phyloP scores from a whole-genome alignment of 208 protist species.

The Trypanosomatidae sp. region DNA sequence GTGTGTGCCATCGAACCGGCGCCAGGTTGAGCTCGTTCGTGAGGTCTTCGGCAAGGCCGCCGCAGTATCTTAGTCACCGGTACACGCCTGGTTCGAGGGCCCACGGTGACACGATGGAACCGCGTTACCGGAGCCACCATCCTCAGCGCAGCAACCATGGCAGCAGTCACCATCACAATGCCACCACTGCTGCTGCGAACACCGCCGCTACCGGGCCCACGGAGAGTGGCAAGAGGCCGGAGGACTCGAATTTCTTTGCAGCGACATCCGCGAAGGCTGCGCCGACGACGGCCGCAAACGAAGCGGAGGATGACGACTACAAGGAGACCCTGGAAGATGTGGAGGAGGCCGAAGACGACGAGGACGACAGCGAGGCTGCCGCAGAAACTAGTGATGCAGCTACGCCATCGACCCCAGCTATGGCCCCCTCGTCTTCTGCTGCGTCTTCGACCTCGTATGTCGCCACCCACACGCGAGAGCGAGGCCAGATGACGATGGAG shows the following conservation, averaged over 20 bases:
- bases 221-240: conserved; percentile 2
- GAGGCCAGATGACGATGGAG: conserved; percentile 18
- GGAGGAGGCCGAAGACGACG: conserved; percentile 24
- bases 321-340: conserved; percentile 25
- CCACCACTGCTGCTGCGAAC: neutral
- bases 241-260: neutral
- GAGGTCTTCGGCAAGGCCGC: neutral
- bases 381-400: neutral
- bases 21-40: neutral
- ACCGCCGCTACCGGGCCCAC: neutral
- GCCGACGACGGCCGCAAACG: neutral
- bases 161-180: neutral
- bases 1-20: neutral
- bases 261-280: conserved; percentile 8
- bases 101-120: neutral
- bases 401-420: neutral
- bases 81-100: neutral
- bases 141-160: neutral
- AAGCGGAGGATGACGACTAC: conserved; percentile 24
- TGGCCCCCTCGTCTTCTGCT: neutral
- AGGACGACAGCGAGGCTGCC: conserved; percentile 8
- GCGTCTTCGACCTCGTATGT: neutral
- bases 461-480: conserved; percentile 2
- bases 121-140: neutral
- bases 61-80: conserved; percentile 11